Base-by-base conservation (phyloP, 768 basidiomycete species). In the Dentipellis sp. region DNA sequence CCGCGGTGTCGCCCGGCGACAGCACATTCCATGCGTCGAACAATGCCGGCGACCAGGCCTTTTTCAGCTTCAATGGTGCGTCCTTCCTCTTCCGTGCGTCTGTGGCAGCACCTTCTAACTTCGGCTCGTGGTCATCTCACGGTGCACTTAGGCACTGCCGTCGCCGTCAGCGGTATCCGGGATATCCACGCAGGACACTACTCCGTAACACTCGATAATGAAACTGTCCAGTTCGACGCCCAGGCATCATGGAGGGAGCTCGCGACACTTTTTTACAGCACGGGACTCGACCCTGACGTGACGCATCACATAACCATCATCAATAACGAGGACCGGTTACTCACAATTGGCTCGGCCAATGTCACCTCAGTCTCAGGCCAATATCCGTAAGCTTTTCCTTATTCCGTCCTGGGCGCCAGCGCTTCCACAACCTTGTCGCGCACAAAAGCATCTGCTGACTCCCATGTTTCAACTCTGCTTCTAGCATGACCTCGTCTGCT, bases 231-330 rank as follows among this genome's bases (percentile, higher is more conserved):
- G 2, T 69, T 81, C 52, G 78, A 78, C 34, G 79, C 77, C 2
- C 68, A 68, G 54, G 79, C 84, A 4, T 80, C 81, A 0, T 84
- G 79, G 64, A 74, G 70, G 38, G 69, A 77, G 29, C 66, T 74
- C 48, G 72, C 81, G 10, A 71, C 88, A 4, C 73, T 91, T 10
- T 91, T 82, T 65, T 83, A 77, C 61, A 75, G 78, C 39, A 80
- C 80, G 17, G 81, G 79, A 16, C 75, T 91, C 47, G 73, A 88
- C 60, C 72, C 78, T 12, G 69, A 68, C 52, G 35, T 59, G 7
- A 53, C 62, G 12, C 87, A 91, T 64, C 64, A 71, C 3, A 64
- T 91, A 21, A 65, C 73, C 11, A 69, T 91, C 39, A 69, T 68
- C 29, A 91, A 91, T 53, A 61, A 57, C 16, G 59, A 62, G 16